Conservation (phyloP, 352 stramenopile species). For the Globisporangium megalacanthum region DNA sequence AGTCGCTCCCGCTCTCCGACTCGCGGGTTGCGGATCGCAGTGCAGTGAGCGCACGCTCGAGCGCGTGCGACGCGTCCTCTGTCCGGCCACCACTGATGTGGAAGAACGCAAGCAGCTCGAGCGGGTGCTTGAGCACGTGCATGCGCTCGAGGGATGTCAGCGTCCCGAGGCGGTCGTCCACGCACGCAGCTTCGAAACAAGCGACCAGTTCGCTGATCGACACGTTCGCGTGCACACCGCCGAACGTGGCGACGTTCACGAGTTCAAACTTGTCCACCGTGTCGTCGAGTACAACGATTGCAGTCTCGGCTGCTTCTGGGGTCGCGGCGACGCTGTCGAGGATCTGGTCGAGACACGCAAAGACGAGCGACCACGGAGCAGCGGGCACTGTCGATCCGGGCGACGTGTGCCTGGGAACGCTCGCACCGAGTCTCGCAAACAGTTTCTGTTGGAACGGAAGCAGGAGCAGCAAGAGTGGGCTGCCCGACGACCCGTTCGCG, state of each 20-base stretch:
- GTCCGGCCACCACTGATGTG: slow-evolving; percentile 15
- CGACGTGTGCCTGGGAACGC: neutral
- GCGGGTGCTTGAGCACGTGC: slow-evolving; percentile 32
- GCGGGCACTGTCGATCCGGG: neutral
- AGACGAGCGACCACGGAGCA: slow-evolving; percentile 25
- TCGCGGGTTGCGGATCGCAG: neutral
- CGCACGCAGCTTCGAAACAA: slow-evolving; percentile 13
- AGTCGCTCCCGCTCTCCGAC: neutral
- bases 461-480: slow-evolving; percentile 18
- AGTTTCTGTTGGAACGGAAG: slow-evolving; percentile 49
- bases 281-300: slow-evolving; percentile 29
- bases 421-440: slow-evolving; percentile 29
- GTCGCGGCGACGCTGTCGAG: slow-evolving; percentile 10
- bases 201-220: slow-evolving; percentile 18
- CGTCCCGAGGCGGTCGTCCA: slow-evolving; percentile 12
- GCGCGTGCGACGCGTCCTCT: neutral
- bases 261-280: slow-evolving; percentile 33
- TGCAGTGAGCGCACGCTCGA: slow-evolving; percentile 6
- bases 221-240: slow-evolving; percentile 1
- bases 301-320: slow-evolving; percentile 14
- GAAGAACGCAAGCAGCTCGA: slow-evolving; percentile 36
- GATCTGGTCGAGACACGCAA: slow-evolving; percentile 18
- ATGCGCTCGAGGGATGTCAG: slow-evolving; percentile 18
- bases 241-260: slow-evolving; percentile 23
- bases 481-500: slow-evolving; percentile 7